Conservation (phyloP, 306 rosid species). For the Ormosia semicastrata region DNA sequence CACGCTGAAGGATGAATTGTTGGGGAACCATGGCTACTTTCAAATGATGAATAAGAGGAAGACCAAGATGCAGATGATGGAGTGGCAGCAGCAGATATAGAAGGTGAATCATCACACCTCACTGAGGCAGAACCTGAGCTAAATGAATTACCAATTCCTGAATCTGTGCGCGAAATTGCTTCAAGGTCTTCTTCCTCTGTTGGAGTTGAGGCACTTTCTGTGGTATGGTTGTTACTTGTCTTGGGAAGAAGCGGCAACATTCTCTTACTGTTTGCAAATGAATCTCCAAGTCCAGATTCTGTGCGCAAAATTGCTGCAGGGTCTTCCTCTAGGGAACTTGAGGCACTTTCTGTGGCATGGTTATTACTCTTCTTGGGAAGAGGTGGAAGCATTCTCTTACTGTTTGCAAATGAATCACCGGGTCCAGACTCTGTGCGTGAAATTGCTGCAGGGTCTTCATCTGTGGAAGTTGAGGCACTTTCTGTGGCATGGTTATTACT, state of each 20-base stretch:
- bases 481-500: neutral
- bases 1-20: slow-evolving; percentile 61
- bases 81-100: slow-evolving; percentile 28
- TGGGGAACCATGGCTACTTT: slow-evolving; percentile 36
- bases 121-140: slow-evolving; percentile 40
- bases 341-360: slow-evolving; percentile 12
- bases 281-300: slow-evolving; percentile 37
- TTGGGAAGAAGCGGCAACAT: slow-evolving; percentile 50
- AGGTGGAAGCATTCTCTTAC: slow-evolving; percentile 41
- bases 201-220: slow-evolving; percentile 15
- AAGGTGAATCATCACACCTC: slow-evolving; percentile 40
- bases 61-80: slow-evolving; percentile 50
- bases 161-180: slow-evolving; percentile 28
- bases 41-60: slow-evolving; percentile 24
- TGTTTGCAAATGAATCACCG: slow-evolving; percentile 28
- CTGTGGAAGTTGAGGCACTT: slow-evolving; percentile 14
- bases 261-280: slow-evolving; percentile 37
- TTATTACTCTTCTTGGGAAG: slow-evolving; percentile 45
- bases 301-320: slow-evolving; percentile 29
- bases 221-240: slow-evolving; percentile 23
- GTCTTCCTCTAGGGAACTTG: slow-evolving; percentile 41
- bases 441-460: slow-evolving; percentile 41
- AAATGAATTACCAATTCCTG: slow-evolving; percentile 46
- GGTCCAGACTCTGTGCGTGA: slow-evolving; percentile 30
- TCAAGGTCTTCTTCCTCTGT: slow-evolving; percentile 43